phyloP scores from a whole-genome alignment of 805 yeast species.

The Starmerella apicola region DNA sequence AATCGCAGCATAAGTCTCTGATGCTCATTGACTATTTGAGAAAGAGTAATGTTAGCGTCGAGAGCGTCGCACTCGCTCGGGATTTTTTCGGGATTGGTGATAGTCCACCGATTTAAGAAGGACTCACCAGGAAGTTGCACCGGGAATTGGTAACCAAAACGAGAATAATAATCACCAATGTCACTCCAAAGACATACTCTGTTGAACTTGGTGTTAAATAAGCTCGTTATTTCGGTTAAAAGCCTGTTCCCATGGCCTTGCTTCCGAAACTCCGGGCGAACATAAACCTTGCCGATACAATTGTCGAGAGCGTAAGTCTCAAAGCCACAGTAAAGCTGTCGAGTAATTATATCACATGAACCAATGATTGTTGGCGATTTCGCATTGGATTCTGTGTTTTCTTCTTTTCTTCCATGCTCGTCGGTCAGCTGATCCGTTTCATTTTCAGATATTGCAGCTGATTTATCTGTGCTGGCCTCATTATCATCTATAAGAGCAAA shows the following conservation, averaged over 20 bases:
- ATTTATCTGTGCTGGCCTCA: not conserved
- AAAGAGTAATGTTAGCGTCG: not conserved
- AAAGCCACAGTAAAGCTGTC: constrained; percentile 12
- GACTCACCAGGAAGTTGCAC: constrained; percentile 3
- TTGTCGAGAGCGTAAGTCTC: constrained; percentile 6
- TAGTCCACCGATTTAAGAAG: constrained; percentile 2
- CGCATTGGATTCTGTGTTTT: not conserved
- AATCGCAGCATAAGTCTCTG: constrained; percentile 5
- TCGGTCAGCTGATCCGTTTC: not conserved
- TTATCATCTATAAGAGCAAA: not conserved
- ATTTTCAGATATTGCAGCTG: not conserved
- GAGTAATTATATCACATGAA: constrained; percentile 13
- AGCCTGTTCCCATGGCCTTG: constrained; percentile 6
- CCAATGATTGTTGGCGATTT: not conserved
- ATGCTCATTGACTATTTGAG: constrained; percentile 9
- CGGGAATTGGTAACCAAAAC: constrained; percentile 10
- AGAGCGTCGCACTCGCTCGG: constrained; percentile 6
- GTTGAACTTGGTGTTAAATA: not conserved
- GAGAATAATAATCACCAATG: constrained; percentile 13
- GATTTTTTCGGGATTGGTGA: not conserved
- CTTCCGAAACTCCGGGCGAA: constrained; percentile 4
- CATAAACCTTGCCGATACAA: constrained; percentile 12
- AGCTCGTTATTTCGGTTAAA: constrained; percentile 3
- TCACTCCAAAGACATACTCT: constrained; percentile 16
- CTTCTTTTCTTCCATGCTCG: not conserved